Evolutionary conservation across 169 alveolate species (phyloP).

Genomic region (Eimeria zaria): DNA sequence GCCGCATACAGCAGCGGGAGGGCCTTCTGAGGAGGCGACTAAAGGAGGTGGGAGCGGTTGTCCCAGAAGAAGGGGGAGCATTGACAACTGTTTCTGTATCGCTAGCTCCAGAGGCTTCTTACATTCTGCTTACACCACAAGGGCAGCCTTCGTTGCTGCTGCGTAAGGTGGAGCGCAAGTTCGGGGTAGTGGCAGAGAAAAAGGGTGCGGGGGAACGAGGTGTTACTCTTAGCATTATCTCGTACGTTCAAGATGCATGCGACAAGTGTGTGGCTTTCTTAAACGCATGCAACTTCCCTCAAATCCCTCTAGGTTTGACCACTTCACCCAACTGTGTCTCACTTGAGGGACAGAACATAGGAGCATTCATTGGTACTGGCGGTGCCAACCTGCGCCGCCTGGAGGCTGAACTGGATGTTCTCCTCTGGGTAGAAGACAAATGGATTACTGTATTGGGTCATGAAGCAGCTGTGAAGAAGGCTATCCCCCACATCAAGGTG

Average conservation of each 20-base stretch:
- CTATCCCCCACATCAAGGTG: conserved; percentile 80
- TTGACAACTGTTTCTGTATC: background rate
- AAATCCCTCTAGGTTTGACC: conserved; percentile 12
- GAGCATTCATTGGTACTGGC: conserved; percentile 79
- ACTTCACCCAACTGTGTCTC: conserved; percentile 60
- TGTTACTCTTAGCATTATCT: conserved; percentile 22
- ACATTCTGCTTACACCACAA: conserved; percentile 61
- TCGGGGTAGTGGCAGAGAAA: conserved; percentile 59
- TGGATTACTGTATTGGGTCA: conserved; percentile 77
- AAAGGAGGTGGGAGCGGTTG: conserved; percentile 28
- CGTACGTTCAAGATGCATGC: conserved; percentile 44
- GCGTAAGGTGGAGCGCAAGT: conserved; percentile 76
- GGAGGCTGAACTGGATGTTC: conserved; percentile 80
- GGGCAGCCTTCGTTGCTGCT: conserved; percentile 78
- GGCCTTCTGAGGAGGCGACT: conserved; percentile 8
- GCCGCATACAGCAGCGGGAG: conserved; percentile 60
- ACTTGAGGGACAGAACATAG: conserved; percentile 63
- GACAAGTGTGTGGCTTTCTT: conserved; percentile 55
- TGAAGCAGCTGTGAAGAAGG: conserved; percentile 51
- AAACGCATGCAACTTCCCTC: conserved; percentile 68
- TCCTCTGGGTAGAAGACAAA: conserved; percentile 81
- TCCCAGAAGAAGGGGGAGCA: conserved; percentile 21
- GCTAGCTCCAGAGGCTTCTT: conserved; percentile 29
- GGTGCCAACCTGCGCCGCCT: conserved; percentile 77
- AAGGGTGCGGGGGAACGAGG: conserved; percentile 74